phyloP scores from a whole-genome alignment of 208 protist species.

The Spongospora subterranea region DNA sequence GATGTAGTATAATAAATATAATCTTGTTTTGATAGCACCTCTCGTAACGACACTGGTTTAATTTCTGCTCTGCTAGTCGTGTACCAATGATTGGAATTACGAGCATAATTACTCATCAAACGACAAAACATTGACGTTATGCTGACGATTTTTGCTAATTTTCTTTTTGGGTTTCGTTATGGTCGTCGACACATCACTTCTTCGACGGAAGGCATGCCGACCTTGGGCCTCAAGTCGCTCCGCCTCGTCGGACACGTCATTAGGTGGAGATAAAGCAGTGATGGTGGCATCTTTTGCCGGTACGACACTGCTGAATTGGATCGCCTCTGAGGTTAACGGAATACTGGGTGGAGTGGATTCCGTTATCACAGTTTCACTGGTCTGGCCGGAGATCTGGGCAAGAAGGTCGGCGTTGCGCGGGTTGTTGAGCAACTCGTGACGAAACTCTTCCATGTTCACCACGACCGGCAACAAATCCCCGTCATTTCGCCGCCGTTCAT shows the following conservation, averaged over 20 bases:
- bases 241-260: too few relatives aligned
- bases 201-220: not conserved
- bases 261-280: too few relatives aligned
- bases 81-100: too few relatives aligned
- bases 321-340: not conserved
- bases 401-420: not conserved
- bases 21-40: too few relatives aligned
- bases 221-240: not conserved
- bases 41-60: too few relatives aligned
- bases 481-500: not conserved
- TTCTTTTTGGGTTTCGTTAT: not conserved
- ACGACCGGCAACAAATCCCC: not conserved
- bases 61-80: too few relatives aligned
- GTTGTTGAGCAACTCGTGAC: not conserved
- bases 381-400: not conserved
- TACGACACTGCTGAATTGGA: not conserved
- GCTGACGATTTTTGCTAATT: not conserved
- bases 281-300: not conserved
- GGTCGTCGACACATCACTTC: not conserved
- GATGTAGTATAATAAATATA: too few relatives aligned
- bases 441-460: constrained; percentile 35
- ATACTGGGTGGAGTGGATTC: not conserved
- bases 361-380: not conserved
- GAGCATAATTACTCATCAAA: too few relatives aligned
- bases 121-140: not conserved